Base-by-base conservation (phyloP, 208 protist species). In the Trypanosomatidae sp. region DNA sequence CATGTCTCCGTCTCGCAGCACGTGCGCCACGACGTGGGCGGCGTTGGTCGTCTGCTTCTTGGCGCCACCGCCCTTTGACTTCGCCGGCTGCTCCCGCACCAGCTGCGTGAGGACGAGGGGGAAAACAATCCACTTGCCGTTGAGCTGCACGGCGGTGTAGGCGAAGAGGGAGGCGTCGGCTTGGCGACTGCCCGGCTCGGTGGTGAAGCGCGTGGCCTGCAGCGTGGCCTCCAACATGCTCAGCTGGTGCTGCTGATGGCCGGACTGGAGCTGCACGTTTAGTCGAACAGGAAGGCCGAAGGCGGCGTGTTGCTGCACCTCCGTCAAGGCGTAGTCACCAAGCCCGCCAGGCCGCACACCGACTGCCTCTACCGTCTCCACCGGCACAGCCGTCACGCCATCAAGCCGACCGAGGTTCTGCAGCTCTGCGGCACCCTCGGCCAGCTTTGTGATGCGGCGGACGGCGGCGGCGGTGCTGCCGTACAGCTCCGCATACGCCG, bases 401-500 rank as follows among this genome's bases (percentile, higher is more conserved):
- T 80, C 75, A 4, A 75, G 39, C 15, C 66, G 76, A 36, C 69
- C 62, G 13, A 66, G 43, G 33, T 65, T n/a, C n/a, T n/a, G 68
- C 52, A 77, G 71, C 66, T 77, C 70, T 25, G 60, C 67, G 3
- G 71, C 49, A 0, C 71, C 72, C 17, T 68, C 73, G 8, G 71
- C 7, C 62, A 74, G 56, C 78, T 62, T 74, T 22, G 73, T 79
- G 55, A 79, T 39, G 28, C 67, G 78, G 4, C 77, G 71, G 19
- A 73, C 66, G 0, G 76, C 76, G n/a, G 56, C 64, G 1, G 76
- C 69, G 17, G 70, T 68, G 30, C 28, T 68, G 44, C 84, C 89
- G 81, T 94, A 96, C 19, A 94, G 66, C 71, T 94, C 89, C 5
- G 88, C 87, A 69, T 94, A 92, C 25, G 84, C 88, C 10, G 91